Evolutionary conservation across 441 rosid genomes (phyloP), one percentile per base, ranked within the genome.

Genomic region (Corymbia calophylla): DNA sequence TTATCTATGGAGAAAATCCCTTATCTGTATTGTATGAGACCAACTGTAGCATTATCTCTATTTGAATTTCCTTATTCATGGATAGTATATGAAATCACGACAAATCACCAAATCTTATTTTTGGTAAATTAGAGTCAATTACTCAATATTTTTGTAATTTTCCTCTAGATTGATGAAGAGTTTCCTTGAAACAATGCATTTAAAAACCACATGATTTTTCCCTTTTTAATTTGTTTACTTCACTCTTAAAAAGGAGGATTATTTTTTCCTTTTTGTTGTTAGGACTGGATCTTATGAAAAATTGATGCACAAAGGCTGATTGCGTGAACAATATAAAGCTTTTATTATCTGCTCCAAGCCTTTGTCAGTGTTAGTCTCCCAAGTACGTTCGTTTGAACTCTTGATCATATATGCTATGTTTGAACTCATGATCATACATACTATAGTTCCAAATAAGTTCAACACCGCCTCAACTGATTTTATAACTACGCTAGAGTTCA

Each of bases 21-120:
- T 35, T 35, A 19, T 32, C 35, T 0, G 47, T 35, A 19, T 35
- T 32, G 81, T 18, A 35, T 35, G 13, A 32, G 25, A 35, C 27
- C 1, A 9, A 5, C 4, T 9, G 8, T 6, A 70, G 14, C 81
- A 32, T 5, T 32, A 19, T 70, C 47, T 4, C 6, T 9, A 18
- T 9, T 2, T 35, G 81, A 35, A 70, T 10, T 70, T 10, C 13
- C 7, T 70, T 9, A 66, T 31, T 66, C 77, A 31, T 17, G 23
- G 21, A 66, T 64, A 66, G 21, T n/a, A 27, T 56, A 16, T 31
- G 23, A 16, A 15, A 70, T 68, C 4, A 68, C 0, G 4, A 32
- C 2, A 15, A 8, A 5, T 19, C 81, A 2, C 25, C 3, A 11
- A 0, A 35, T 19, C 81, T 9, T 19, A 5, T 9, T 35, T 35